Base-by-base conservation (phyloP, 2,329 filamentous ascomycete genomes). In the Tolypocladium ovalisporum region DNA sequence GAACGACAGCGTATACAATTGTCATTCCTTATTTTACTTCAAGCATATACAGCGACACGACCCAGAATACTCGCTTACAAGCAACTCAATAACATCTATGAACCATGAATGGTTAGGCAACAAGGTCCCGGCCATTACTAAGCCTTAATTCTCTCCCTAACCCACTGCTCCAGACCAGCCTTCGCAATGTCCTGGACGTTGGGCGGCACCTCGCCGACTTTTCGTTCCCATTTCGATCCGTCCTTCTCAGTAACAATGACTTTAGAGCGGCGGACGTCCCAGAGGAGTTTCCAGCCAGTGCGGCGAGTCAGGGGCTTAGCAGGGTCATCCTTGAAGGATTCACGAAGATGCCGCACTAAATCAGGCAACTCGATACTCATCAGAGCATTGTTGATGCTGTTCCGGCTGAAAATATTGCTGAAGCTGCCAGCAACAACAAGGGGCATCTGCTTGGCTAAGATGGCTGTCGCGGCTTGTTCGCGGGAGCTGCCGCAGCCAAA, bases 401-500 rank as follows among this genome's bases (percentile, higher is more conserved):
- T 91, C 3, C 89, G 76, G 65, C 78, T 79, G 69, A 94, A 96
- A 68, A 93, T 95, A 73, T 90, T 94, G 57, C 87, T 84, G 65
- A 96, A 92, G 72, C 85, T 91, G 53, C 88, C 89, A 0, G 88
- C 80, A 0, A 95, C 84, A 1, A 96, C 89, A 2, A 96, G 81
- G 0, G 87, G 87, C 58, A 95, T 92, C 63, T 86, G 72, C 73
- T 87, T 90, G 19, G 90, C 90, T 1, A 96, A 77, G 57, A 96
- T 87, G 0, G 91, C 87, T 0, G 93, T 97, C 0, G 92, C 92
- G 7, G 90, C 90, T 71, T 96, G 70, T 71, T 97, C 92, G 56
- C 92, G 78, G 1, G 85, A 90, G 57, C 78, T 84, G 22, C 91
- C 91, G 63, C 86, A 90, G 53, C 93, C 93, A 67, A 97, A 96